Evolutionary conservation across 2,329 filamentous ascomycete genomes (phyloP), one percentile per base, ranked within the genome.

Genomic region (Diaporthe vaccinii): DNA sequence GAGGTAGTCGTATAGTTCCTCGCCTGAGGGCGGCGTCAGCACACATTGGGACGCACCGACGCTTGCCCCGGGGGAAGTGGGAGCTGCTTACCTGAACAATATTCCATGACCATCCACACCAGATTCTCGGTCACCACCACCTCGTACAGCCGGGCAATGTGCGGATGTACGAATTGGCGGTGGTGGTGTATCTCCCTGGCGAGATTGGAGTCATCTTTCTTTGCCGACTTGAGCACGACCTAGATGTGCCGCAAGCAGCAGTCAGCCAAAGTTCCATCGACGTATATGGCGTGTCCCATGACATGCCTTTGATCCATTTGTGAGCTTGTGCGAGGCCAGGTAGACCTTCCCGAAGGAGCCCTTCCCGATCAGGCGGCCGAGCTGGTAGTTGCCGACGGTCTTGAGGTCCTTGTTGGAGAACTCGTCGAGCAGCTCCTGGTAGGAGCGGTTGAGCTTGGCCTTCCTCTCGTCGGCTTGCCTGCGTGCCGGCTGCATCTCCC

Each of bases 321-420:
- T 98, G 84, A 99, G 95, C 85, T 98, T 98, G 85, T 99, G 97
- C 61, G 93, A 92, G 75, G 96, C 97, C 75, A 99, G 89, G 84
- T 99, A 99, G 81, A 99, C 97, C 86, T 98, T 98, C 81, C 97
- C 97, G 85, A 99, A 99, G 78, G 96, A 98, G 75, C 97, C 97
- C 83, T 98, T 99, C 79, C 97, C 97, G 82, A 99, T 98, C 75
- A 99, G 88, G 76, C 93, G 93, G 61, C 97, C 97, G 74, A 99
- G 90, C 49, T 93, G 93, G 85, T 99, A 99, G 86, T 98, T 98
- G 79, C 97, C 97, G 76, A 99, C 97, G 73, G 93, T 95, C 81
- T 94, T 93, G 79, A 99, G 91, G 78, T 99, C 96, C 83, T 93
- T 94, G 80, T 94, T 95, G 76, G 95, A 93, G 87, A 99, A 99